These are phyloP conservation scores for Paramecium tetraurelia DNA, from an alignment of 73 alveolate genomes.

Conservation along the genomic window DNA sequence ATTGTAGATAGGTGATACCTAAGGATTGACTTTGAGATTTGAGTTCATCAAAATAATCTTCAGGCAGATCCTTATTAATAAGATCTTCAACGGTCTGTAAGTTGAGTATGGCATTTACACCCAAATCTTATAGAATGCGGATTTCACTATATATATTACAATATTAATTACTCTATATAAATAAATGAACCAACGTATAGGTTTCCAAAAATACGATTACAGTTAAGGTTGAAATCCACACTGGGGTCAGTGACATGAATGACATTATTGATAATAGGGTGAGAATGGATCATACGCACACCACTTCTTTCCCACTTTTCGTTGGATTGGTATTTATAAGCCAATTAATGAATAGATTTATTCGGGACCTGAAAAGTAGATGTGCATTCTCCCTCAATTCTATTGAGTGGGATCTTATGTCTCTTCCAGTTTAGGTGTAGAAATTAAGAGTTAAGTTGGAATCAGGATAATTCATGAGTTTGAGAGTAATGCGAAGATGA, in stretches of 20 bases:
- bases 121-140: background rate
- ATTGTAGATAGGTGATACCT: background rate
- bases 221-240: background rate
- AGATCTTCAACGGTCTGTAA: background rate
- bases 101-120: constrained; percentile 7
- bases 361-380: background rate
- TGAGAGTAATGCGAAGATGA: background rate
- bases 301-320: background rate
- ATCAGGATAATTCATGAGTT: background rate
- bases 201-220: background rate
- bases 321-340: background rate
- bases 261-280: background rate
- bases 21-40: background rate
- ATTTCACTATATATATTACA: background rate
- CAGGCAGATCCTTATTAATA: background rate
- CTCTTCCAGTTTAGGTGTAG: background rate
- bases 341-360: background rate
- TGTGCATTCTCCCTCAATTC: background rate
- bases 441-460: background rate
- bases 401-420: background rate
- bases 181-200: constrained; percentile 6
- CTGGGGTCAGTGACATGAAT: background rate
- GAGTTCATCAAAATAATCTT: background rate
- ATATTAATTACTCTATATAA: background rate
- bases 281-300: background rate